Conservation (phyloP, 2,329 filamentous ascomycete species). For the Fusarium redolens region DNA sequence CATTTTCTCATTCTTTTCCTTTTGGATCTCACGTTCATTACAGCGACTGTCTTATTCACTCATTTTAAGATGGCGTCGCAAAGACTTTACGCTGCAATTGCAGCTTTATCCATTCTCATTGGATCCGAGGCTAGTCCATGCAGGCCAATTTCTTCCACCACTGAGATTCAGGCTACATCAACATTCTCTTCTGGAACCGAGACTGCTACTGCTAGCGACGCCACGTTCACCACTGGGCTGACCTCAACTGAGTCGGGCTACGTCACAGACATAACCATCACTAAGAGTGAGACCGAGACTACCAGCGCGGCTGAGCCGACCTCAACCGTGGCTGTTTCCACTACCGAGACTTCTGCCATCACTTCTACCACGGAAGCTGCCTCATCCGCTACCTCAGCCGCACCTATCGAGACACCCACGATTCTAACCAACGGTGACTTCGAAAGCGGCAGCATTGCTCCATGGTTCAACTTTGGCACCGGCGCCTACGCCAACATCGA, state of each 20-base stretch:
- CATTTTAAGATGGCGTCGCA: background rate
- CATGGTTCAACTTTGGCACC: background rate
- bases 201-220: background rate
- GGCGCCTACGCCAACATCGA: background rate
- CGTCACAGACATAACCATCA: background rate
- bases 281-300: background rate
- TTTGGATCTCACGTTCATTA: background rate
- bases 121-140: background rate
- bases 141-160: background rate
- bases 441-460: background rate
- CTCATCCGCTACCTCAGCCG: background rate
- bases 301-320: background rate
- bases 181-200: background rate
- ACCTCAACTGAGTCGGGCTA: background rate
- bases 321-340: background rate
- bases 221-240: background rate
- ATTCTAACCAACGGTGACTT: background rate
- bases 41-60: background rate
- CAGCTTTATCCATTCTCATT: background rate
- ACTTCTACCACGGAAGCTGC: background rate
- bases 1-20: background rate
- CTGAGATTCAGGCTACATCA: background rate
- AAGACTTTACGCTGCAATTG: background rate
- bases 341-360: background rate
- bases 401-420: background rate